Evolutionary conservation across 1,139 yeast species (phyloP).

Genomic region (Yamadazyma membranifaciens): DNA sequence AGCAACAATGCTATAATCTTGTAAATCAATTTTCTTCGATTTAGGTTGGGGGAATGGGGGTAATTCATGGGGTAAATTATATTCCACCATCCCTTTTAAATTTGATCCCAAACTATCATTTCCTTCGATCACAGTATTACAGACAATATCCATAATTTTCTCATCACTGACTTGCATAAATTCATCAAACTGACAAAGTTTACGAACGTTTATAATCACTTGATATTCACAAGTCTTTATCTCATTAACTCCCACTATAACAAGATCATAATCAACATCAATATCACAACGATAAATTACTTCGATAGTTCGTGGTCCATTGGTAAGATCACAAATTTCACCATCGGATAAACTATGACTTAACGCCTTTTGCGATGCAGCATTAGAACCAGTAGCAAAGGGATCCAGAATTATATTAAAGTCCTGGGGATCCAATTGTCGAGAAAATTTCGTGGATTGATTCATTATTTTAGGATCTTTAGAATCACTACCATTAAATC

Average conservation of each 20-base stretch:
- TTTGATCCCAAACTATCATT: neutral
- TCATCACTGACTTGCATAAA: conserved; percentile 41
- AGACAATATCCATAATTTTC: conserved; percentile 38
- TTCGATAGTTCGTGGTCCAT: conserved; percentile 58
- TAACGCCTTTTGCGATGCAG: conserved; percentile 23
- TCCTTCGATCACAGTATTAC: conserved; percentile 31
- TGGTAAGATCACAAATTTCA: conserved; percentile 70
- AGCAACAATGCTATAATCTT: conserved; percentile 25
- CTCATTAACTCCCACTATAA: conserved; percentile 52
- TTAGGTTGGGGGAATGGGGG: conserved; percentile 20
- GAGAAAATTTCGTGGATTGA: conserved; percentile 20
- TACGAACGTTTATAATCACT: conserved; percentile 56
- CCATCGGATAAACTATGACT: conserved; percentile 60
- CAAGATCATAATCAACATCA: conserved; percentile 27
- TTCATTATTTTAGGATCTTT: conserved; percentile 16
- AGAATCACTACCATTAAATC: conserved; percentile 26
- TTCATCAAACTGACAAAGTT: conserved; percentile 53
- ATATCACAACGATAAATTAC: conserved; percentile 69
- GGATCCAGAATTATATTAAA: conserved; percentile 15
- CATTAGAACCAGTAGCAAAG: conserved; percentile 20
- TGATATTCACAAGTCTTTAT: conserved; percentile 71
- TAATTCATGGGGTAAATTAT: neutral
- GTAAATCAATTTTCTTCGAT: conserved; percentile 24
- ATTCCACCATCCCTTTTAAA: conserved; percentile 1
- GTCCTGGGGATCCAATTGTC: conserved; percentile 12